Percentiles rank a stretch among this genome's conserved stretches.
Conservation (phyloP, 441 rosid species). For the Adansonia gregorii region DNA sequence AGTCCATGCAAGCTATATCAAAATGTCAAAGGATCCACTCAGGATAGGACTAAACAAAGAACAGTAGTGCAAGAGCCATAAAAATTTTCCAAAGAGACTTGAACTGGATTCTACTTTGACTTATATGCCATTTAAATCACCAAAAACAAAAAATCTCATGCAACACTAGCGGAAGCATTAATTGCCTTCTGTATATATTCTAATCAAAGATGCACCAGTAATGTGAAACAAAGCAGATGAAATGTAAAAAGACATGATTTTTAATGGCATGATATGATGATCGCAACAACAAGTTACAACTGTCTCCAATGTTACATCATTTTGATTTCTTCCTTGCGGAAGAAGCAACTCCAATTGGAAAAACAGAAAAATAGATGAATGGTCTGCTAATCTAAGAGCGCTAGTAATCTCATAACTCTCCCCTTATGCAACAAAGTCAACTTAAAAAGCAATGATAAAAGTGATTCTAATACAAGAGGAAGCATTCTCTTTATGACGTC, state of each 20-base stretch:
- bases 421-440: neutral
- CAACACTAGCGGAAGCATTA: neutral
- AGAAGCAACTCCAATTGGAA: no score
- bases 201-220: neutral
- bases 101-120: neutral
- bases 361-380: neutral
- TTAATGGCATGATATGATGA: neutral
- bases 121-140: neutral
- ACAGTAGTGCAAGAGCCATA: neutral
- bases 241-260: neutral
- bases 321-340: no score
- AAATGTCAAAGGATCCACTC: conserved; percentile 16
- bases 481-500: neutral
- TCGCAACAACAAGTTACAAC: neutral
- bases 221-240: neutral
- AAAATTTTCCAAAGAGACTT: neutral
- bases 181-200: neutral
- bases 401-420: neutral
- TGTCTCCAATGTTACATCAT: no score
- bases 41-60: conserved; percentile 15
- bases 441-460: neutral
- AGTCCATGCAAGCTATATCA: conserved; percentile 91
- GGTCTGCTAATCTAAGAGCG: neutral
- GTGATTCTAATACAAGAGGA: neutral
- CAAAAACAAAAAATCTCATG: neutral